These are phyloP conservation scores for Arachnopeziza araneosa DNA, from an alignment of 2,329 filamentous ascomycete species.

Conservation along the genomic window DNA sequence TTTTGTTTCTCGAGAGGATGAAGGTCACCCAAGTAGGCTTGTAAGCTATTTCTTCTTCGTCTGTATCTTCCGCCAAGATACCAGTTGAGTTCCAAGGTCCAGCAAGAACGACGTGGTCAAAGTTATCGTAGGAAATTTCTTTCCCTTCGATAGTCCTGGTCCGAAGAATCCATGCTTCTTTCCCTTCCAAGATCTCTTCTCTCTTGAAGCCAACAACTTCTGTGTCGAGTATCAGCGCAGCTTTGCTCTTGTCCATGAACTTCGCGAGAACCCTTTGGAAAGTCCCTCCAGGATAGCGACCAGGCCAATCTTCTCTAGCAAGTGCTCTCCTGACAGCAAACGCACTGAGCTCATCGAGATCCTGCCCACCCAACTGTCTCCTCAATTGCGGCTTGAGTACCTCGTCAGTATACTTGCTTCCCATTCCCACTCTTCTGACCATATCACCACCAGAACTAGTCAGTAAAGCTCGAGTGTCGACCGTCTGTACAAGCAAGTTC, in stretches of 20 bases:
- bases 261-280: conserved; percentile 6
- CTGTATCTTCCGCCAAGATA: background rate
- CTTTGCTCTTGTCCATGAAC: conserved; percentile 6
- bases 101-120: conserved; percentile 14
- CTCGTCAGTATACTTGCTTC: conserved; percentile 9
- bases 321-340: conserved; percentile 8
- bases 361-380: conserved; percentile 11
- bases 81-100: conserved; percentile 8
- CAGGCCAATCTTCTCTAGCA: conserved; percentile 5
- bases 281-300: background rate
- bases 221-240: conserved; percentile 6
- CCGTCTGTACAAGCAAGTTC: background rate
- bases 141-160: background rate
- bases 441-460: conserved; percentile 1
- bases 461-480: background rate
- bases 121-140: background rate
- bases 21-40: conserved; percentile 8
- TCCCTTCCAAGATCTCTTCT: background rate
- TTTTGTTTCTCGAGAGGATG: background rate
- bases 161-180: conserved; percentile 4
- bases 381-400: conserved; percentile 9
- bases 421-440: conserved; percentile 5
- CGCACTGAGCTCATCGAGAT: conserved; percentile 9
- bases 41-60: conserved; percentile 6
- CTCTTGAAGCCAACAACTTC: conserved; percentile 6